Conservation (phyloP, 495 filamentous ascomycete species). For the Penicillium nucicola region DNA sequence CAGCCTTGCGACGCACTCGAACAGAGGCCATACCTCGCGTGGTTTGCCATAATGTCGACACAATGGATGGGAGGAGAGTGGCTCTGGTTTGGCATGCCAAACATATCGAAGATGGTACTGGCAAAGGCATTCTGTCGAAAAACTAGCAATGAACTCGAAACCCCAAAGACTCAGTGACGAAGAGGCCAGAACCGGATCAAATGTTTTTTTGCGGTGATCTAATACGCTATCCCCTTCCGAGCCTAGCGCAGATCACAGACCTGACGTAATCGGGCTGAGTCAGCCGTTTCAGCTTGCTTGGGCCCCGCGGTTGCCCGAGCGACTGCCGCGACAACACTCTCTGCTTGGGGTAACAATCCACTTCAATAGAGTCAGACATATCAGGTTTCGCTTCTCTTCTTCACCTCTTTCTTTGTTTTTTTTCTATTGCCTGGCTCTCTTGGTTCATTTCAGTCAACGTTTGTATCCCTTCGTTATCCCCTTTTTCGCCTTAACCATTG, state of each 20-base stretch:
- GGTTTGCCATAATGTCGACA: constrained; percentile 31
- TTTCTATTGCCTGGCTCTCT: constrained; percentile 1
- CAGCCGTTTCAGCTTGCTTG: background rate
- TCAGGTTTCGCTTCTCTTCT: constrained; percentile 22
- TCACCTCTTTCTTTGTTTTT: constrained; percentile 18
- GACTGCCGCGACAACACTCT: constrained; percentile 37
- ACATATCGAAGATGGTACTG: constrained; percentile 33
- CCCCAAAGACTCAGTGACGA: background rate
- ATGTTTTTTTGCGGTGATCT: constrained; percentile 9
- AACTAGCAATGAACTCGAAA: constrained; percentile 2
- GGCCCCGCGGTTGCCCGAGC: constrained; percentile 31
- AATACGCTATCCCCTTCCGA: constrained; percentile 15
- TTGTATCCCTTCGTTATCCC: constrained; percentile 27
- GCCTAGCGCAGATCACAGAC: constrained; percentile 29
- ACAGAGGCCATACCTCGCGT: constrained; percentile 38
- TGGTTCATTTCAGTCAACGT: constrained; percentile 7
- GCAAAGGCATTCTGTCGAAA: constrained; percentile 34
- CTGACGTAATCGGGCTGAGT: constrained; percentile 7
- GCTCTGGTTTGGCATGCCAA: constrained; percentile 37
- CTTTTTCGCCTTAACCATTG: constrained; percentile 2
- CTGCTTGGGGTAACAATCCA: constrained; percentile 26
- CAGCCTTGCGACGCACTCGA: constrained; percentile 47
- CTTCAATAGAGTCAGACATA: constrained; percentile 29
- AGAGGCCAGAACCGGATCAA: constrained; percentile 22
- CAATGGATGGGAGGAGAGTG: constrained; percentile 8